Conservation (phyloP, 78 protist genomes). For the Protostelium mycophagum region DNA sequence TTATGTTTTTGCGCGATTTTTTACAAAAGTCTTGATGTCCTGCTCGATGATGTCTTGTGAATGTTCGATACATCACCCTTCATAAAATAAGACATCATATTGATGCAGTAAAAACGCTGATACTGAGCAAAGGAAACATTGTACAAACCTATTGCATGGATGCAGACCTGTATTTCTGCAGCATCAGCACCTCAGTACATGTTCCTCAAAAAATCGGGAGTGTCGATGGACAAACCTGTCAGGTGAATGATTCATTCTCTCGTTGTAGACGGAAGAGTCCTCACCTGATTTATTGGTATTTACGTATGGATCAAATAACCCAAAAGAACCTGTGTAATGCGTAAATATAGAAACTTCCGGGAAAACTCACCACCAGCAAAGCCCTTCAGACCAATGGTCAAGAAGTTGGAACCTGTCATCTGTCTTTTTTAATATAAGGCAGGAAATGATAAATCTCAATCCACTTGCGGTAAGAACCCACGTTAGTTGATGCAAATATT, state of each 20-base stretch:
- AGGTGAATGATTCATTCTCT: no score
- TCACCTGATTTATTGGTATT: not conserved
- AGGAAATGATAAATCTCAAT: no score
- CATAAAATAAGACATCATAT: no score
- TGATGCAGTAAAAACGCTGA: no score
- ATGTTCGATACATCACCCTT: not conserved
- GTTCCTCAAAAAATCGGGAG: not conserved
- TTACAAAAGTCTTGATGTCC: not conserved
- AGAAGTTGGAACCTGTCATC: not conserved
- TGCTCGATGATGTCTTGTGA: not conserved
- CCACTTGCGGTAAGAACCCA: no score
- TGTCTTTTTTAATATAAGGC: no score
- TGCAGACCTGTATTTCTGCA: not conserved
- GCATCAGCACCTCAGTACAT: not conserved
- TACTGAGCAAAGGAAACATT: no score
- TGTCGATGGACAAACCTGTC: not conserved
- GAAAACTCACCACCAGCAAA: not conserved
- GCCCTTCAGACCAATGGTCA: not conserved
- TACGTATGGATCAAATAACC: not conserved
- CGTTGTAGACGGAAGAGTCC: no score
- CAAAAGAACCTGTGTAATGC: constrained; percentile 7
- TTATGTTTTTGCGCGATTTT: no score
- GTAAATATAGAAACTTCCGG: no score
- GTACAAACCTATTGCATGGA: constrained; percentile 4
- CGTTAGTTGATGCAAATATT: no score